Base-by-base conservation (phyloP, 768 basidiomycete species). In the Mycena chlorophos region DNA sequence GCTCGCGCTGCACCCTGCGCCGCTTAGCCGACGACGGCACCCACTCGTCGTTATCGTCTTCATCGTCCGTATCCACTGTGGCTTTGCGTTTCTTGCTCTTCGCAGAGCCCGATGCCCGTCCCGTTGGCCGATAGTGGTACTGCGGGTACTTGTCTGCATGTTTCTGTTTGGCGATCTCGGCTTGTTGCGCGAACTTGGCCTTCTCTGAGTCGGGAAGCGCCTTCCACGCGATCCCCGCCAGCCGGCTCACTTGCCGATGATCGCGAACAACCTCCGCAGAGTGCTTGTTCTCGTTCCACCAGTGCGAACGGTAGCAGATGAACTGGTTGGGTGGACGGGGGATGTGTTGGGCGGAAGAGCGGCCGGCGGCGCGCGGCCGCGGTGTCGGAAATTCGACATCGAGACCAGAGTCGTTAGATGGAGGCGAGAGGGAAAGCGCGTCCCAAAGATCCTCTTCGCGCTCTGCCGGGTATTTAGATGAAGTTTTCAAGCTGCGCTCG, bases 291-390 rank as follows among this genome's bases (percentile, higher is more conserved):
- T 75, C 73, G 3, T 78, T 73, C 72, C 88, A 87, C 48, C 85
- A 78, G 63, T 77, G 77, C 34, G 80, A 85, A 20, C 88, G 82
- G 68, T 81, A 91, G 52, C 88, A 71, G 67, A 91, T 86, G 74
- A 90, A 91, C 4, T 87, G 84, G 62, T 91, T 91, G 39, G 86
- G 78, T 1, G 89, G 88, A 20, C 88, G 83, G 28, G 83, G 80
- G 30, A 88, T 79, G 65, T 86, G 82, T 65, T 67, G 64, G 55
- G 23, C 12, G 50, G 57, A 48, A 26, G 60, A 22, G 49, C 19
- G 42, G 51, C 46, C 19, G 53, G 38, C n/a, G 55, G 29, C n/a
- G 55, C 40, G 51, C 27, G 40, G 28, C 45, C 55, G 39, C 51
- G 57, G 39, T 4, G 26, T n/a, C 28, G 40, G 46, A 30, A 25